Percentiles rank a stretch among this genome's conserved stretches.
phyloP scores from a whole-genome alignment of 257 asterid genomes.

The Euphrasia confusa region DNA sequence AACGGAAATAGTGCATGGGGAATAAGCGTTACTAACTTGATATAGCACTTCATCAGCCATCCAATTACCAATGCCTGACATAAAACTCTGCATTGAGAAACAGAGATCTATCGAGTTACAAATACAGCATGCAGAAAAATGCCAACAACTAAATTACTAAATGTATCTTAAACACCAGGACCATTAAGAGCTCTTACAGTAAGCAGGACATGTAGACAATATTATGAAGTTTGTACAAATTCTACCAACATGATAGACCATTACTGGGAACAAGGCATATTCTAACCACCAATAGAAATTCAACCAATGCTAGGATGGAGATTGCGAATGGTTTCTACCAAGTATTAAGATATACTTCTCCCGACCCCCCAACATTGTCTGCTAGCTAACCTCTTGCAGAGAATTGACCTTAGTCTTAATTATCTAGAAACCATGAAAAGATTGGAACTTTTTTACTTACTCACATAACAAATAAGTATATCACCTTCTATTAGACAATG shows the following conservation, averaged over 20 bases:
- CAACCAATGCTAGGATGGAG: conserved; percentile 7
- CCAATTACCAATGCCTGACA: conserved; percentile 99
- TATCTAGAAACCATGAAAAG: not conserved
- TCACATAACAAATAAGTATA: not conserved
- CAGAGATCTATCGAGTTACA: conserved; percentile 20
- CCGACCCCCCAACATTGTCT: conserved; percentile 2
- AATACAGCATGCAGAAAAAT: conserved; percentile 21
- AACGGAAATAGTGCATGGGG: conserved; percentile 21
- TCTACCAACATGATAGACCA: not conserved
- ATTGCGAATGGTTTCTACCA: not conserved
- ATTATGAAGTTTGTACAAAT: not conserved
- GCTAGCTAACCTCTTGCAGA: conserved; percentile 9
- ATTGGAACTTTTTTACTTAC: conserved; percentile 4
- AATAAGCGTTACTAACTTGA: conserved; percentile 55
- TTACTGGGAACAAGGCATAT: not conserved
- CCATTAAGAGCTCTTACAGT: not conserved
- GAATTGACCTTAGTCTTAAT: conserved; percentile 7
- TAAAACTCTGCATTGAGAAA: conserved; percentile 65
- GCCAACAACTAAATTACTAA: conserved; percentile 15
- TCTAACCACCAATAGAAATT: conserved; percentile 13
- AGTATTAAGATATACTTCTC: conserved; percentile 13
- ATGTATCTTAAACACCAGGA: conserved; percentile 17
- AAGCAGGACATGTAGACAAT: not conserved
- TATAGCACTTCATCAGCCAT: conserved; percentile 96
- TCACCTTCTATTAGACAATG: no score